Conservation (phyloP, 306 rosid genomes). For the Prunus kanzakura region DNA sequence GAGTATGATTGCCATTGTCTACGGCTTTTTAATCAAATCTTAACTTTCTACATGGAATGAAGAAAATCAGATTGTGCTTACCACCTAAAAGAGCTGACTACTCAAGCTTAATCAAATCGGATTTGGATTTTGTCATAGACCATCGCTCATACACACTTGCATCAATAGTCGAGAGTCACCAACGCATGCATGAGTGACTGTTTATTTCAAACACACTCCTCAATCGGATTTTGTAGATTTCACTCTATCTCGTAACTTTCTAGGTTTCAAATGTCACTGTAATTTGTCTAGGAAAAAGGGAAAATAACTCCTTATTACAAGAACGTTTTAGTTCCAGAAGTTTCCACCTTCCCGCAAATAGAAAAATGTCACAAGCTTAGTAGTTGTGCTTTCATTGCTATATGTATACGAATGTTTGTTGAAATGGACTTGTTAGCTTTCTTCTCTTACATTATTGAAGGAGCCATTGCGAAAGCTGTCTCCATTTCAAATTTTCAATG, state of each 20-base stretch:
- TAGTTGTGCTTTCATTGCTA: not conserved
- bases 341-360: not conserved
- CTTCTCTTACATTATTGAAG: not conserved
- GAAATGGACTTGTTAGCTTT: not conserved
- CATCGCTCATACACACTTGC: no score
- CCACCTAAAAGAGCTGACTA: not conserved
- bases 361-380: not conserved
- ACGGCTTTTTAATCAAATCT: slow-evolving; percentile 19
- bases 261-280: no score
- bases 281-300: no score
- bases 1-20: slow-evolving; percentile 38
- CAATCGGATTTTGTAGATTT: not conserved
- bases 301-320: not conserved
- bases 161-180: no score
- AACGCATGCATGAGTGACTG: no score
- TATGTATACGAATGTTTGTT: not conserved
- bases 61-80: slow-evolving; percentile 5
- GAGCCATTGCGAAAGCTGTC: not conserved
- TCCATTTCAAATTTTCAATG: not conserved
- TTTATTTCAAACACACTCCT: no score
- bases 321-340: not conserved
- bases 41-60: slow-evolving; percentile 3
- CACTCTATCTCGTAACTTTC: not conserved
- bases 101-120: no score
- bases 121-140: not conserved